phyloP scores from a whole-genome alignment of 331 rosid species.

The Cucumis variabilis region DNA sequence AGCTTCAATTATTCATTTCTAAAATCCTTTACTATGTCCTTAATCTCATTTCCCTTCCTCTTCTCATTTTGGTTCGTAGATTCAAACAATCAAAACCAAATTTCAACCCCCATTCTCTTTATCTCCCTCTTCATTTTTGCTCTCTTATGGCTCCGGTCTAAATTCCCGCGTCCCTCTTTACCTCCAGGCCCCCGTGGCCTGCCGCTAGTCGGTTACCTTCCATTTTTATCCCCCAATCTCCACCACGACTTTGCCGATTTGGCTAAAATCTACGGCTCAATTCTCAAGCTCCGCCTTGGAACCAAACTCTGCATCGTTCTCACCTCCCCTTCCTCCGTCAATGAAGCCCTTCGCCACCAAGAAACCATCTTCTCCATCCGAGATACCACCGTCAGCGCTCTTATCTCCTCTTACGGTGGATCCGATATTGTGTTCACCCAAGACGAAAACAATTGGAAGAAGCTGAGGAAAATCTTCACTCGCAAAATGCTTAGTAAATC shows the following conservation, averaged over 20 bases:
- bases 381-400: slow-evolving; percentile 14
- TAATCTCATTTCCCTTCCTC: neutral
- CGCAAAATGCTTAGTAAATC: slow-evolving; percentile 37
- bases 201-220: slow-evolving; percentile 56
- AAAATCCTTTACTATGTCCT: neutral
- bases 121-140: neutral
- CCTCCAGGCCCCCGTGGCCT: slow-evolving; percentile 44
- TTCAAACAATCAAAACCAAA: neutral
- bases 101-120: neutral
- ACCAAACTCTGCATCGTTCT: slow-evolving; percentile 41
- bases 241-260: slow-evolving; percentile 39
- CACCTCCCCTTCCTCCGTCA: slow-evolving; percentile 43
- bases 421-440: slow-evolving; percentile 25
- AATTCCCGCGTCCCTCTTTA: neutral
- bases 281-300: slow-evolving; percentile 47
- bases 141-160: neutral
- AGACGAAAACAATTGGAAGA: slow-evolving; percentile 42
- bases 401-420: slow-evolving; percentile 20
- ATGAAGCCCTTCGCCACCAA: slow-evolving; percentile 47
- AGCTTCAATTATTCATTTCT: no score
- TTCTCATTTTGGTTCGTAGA: neutral
- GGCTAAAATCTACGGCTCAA: slow-evolving; percentile 39
- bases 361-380: slow-evolving; percentile 44
- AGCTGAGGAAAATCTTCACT: slow-evolving; percentile 43
- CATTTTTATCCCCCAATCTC: slow-evolving; percentile 40